Percentiles rank a stretch among this genome's conserved stretches.
Evolutionary conservation across 495 filamentous ascomycete genomes (phyloP).

Genomic region (Tuber brumale): DNA sequence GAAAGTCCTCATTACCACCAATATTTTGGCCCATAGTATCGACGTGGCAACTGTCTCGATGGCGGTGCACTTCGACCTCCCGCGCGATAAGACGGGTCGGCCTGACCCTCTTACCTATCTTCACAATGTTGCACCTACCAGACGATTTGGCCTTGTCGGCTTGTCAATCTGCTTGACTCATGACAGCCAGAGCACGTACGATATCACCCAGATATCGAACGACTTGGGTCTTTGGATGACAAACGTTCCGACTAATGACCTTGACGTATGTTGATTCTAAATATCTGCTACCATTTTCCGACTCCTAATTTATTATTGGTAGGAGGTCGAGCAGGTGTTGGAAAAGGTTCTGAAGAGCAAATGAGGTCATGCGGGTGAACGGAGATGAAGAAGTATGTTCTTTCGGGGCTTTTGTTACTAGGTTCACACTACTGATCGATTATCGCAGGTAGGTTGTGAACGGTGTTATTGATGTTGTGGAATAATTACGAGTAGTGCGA

Average conservation of each 20-base stretch:
- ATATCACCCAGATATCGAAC: constrained; percentile 68
- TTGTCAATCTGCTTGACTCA: constrained; percentile 87
- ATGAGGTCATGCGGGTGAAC: constrained; percentile 19
- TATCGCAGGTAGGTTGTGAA: too few species aligned
- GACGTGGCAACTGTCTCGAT: constrained; percentile 97
- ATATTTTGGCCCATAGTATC: constrained; percentile 92
- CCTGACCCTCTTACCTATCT: constrained; percentile 92
- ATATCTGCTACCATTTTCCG: background rate
- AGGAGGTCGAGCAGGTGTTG: constrained; percentile 36
- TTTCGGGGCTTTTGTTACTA: background rate
- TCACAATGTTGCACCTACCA: constrained; percentile 97
- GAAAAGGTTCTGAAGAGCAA: constrained; percentile 31
- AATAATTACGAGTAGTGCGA: too few species aligned
- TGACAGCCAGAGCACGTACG: constrained; percentile 63
- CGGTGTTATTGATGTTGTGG: too few species aligned
- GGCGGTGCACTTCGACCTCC: constrained; percentile 90
- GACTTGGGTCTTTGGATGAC: constrained; percentile 59
- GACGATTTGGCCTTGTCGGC: constrained; percentile 91
- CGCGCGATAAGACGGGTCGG: constrained; percentile 51
- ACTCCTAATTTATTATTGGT: constrained; percentile 11
- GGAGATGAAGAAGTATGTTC: constrained; percentile 30
- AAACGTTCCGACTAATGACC: constrained; percentile 50
- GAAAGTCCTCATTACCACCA: constrained; percentile 97
- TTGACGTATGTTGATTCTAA: constrained; percentile 27
- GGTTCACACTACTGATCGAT: constrained; percentile 10